Evolutionary conservation across 768 basidiomycete species (phyloP), one percentile per base, ranked within the genome.

Genomic region (Cystobasidium ongulense): DNA sequence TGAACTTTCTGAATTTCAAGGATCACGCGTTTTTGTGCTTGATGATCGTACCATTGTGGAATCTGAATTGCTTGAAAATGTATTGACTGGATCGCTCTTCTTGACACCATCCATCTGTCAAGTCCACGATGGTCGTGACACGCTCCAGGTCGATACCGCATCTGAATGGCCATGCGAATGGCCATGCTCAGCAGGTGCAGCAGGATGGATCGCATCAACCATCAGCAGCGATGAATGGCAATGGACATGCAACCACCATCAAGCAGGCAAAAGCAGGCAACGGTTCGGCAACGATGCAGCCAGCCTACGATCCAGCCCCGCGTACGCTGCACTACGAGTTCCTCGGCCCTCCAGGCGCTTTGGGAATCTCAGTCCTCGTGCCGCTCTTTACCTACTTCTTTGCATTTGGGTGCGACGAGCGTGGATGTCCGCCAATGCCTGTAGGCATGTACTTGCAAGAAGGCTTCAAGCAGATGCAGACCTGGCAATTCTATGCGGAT

Each of bases 281-380:
- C 31, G 65, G 39, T 1, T 53, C 17, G 33, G 52, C 54, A 36
- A 41, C 17, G 53, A 27, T 31, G 13, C 29, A 54, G 53, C 23
- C 52, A 59, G 54, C 53, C 7, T 75, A 75, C 73, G 63, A 64
- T 3, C 50, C 77, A 3, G 70, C 74, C 21, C 90, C 90, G 0
- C 85, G 84, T 64, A 89, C 91, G 38, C 87, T 83, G 0, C 80
- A 83, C 52, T 92, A 89, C 81, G 92, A 94, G 79, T 94, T 94
- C 79, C 80, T 90, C 54, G 91, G 91, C 0, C 90, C 91, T 1
- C 86, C 85, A 2, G 91, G 91, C 1, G 90, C 92, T 0, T 38
- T 79, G n/a, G 59, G 70, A 31, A 77, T 94, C 76, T 86, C 87
- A 1, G 63, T 91, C 50, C 85, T 85, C 17, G 89, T 92, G 13